Base-by-base conservation (phyloP, 2,329 filamentous ascomycete genomes). In the Atkinsonella texensis region DNA sequence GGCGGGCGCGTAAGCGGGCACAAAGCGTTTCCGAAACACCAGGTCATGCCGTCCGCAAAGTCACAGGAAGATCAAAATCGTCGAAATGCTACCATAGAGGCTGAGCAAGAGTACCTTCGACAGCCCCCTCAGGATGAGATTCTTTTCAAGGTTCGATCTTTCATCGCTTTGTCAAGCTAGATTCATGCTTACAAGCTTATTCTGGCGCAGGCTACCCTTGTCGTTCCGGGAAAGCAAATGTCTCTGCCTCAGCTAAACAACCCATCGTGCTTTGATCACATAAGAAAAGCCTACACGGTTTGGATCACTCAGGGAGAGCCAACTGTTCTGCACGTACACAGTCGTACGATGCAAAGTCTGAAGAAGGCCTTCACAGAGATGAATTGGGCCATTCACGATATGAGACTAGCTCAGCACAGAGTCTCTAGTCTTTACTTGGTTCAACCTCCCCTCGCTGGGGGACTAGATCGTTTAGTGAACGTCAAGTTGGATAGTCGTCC, bases 341-440 rank as follows among this genome's bases (percentile, higher is more conserved):
- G 62, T 20, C 54, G 58, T 4, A 55, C 55, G 3, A 57, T 61
- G 18, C n/a, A 46, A 5, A 51, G 55, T 4, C 54, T 70, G 6
- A 60, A 59, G 20, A 43, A 62, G 28, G 66, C 61, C 9, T 40
- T 68, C 0, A 28, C 52, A 4, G 63, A 59, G 1, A 51, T 68
- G 8, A 67, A 67, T 51, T 61, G 58, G 60, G 52, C 46, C 6
- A 58, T 70, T 12, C 60, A 65, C 13, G 60, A 68, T n/a, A 57
- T 67, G 55, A 60, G 65, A 5, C 50, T 64, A 4, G 60, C 57
- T 1, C 60, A 59, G 4, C 57, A 64, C 13, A 55, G 59, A 18
- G 47, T 57, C 7, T 53, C 57, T 2, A 53, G 56, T 6, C 57
- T 54, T 2, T 65, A 65, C 46, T 50, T 68, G 10, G 57, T 62